Evolutionary conservation across 129 eudicot genomes (phyloP), one percentile per base, ranked within the genome.

Genomic region (Chrysanthemum makinoi): DNA sequence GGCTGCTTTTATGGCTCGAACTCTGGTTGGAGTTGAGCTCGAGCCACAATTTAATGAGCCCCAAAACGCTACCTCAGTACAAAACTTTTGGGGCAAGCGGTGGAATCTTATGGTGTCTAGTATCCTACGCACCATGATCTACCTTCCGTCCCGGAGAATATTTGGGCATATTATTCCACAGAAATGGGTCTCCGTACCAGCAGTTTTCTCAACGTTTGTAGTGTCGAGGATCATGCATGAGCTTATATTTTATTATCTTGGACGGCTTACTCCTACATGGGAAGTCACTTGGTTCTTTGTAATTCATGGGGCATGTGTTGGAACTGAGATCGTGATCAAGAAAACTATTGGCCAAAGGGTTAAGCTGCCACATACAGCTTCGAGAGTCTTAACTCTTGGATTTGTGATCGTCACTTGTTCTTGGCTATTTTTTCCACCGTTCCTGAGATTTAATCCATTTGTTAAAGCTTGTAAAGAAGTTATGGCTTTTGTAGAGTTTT

Each of bases 71-170:
- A 82, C 86, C 26, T 88, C 90, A 1, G 73, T 88, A 2, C 95
- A 85, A 47, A 81, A 84, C 70, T 87, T 87, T 28, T 88, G 90
- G 90, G 95, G 88, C 8, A 73, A 83, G 60, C 69, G 90, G 54
- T 88, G 95, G 90, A 88, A 88, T 35, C 75, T 85, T 0, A 73
- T 76, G 84, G 95, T 85, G 12, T 59, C 91, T 2, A 75, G 62
- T 9, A 73, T 81, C 19, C 58, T 88, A 22, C 86, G 76, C 0
- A 66, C 81, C 10, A 72, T 80, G 0, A 71, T 83, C 1, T 83
- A 79, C 65, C 64, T 50, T 20, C 91, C 91, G 0, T 53, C 78
- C 1, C 79, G 84, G 0, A 10, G 35, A 13, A 15, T 67, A 0
- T 62, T 72, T n/a, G 33, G 52, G 6, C 67, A 55, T 0, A 10